These are phyloP conservation scores for Phytophthora vignae DNA, from an alignment of 352 stramenopile genomes.

Conservation along the genomic window DNA sequence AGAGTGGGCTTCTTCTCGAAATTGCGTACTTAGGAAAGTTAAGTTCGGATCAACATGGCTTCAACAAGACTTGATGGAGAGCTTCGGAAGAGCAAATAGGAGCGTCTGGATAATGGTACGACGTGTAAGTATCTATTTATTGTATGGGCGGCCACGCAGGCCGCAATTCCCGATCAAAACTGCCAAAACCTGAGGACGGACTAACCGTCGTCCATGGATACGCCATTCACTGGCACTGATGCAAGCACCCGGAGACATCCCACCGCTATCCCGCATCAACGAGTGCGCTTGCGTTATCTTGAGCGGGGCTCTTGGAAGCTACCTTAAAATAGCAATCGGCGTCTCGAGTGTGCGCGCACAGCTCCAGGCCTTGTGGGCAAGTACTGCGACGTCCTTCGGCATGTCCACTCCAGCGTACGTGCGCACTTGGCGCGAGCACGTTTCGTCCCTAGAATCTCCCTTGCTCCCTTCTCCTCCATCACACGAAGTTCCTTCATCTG, in stretches of 20 bases:
- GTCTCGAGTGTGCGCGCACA: conserved; percentile 36
- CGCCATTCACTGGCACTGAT: background rate
- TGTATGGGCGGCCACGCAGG: conserved; percentile 14
- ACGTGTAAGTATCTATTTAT: conserved; percentile 37
- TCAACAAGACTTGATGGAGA: background rate
- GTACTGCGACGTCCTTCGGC: conserved; percentile 17
- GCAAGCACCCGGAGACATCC: background rate
- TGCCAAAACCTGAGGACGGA: conserved; percentile 24
- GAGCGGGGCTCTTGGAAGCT: background rate
- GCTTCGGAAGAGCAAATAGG: too few relatives aligned
- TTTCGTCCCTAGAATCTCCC: background rate
- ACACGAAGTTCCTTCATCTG: conserved; percentile 29
- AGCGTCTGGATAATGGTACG: conserved; percentile 17
- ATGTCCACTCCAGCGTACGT: conserved; percentile 35
- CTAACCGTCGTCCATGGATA: conserved; percentile 22
- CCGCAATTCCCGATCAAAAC: conserved; percentile 18
- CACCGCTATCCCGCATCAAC: conserved; percentile 1
- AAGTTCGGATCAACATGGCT: conserved; percentile 25
- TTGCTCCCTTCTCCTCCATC: conserved; percentile 1
- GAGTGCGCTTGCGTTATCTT: conserved; percentile 3
- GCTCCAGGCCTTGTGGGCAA: conserved; percentile 19
- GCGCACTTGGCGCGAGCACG: conserved; percentile 27
- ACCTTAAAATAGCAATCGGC: conserved; percentile 52
- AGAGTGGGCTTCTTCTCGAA: conserved; percentile 10
- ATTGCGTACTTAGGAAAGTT: conserved; percentile 33